Percentiles rank a stretch among this genome's conserved stretches.
Conservation (phyloP, 257 asterid genomes). For the Capsicum baccatum region DNA sequence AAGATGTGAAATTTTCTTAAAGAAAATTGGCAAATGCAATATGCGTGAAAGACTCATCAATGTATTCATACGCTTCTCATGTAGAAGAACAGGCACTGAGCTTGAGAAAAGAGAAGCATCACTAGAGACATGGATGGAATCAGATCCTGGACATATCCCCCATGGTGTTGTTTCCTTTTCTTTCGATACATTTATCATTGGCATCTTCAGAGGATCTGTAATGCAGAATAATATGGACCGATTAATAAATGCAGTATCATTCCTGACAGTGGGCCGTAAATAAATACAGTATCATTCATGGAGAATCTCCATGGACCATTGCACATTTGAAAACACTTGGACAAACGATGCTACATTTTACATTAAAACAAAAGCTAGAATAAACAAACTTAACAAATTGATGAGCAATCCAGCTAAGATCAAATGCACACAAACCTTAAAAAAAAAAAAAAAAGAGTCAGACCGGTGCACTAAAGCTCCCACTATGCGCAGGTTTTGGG, state of each 20-base stretch:
- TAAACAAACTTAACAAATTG: not conserved
- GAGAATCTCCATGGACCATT: not conserved
- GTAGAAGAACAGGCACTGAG: slow-evolving; percentile 65
- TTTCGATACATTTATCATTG: slow-evolving; percentile 35
- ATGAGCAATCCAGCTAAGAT: not conserved
- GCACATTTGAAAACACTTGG: not conserved
- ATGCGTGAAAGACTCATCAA: not conserved
- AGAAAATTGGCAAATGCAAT: not conserved
- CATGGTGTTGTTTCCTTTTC: slow-evolving; percentile 47
- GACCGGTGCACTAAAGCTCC: no score
- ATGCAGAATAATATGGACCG: not conserved
- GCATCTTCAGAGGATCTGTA: slow-evolving; percentile 36
- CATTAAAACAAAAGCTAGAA: slow-evolving; percentile 12
- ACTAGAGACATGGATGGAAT: slow-evolving; percentile 41
- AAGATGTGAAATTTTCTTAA: not conserved
- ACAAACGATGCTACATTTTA: not conserved
- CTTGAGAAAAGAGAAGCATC: slow-evolving; percentile 62
- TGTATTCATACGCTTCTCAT: slow-evolving; percentile 50
- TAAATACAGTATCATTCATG: no score
- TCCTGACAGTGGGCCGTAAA: not conserved
- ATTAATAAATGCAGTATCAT: slow-evolving; percentile 24
- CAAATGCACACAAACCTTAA: not conserved
- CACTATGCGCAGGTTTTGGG: no score
- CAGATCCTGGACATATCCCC: slow-evolving; percentile 48
- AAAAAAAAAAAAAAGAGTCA: no score